Evolutionary conservation across 305 asterid genomes (phyloP), one percentile per base, ranked within the genome.

Genomic region (Striga hermonthica): DNA sequence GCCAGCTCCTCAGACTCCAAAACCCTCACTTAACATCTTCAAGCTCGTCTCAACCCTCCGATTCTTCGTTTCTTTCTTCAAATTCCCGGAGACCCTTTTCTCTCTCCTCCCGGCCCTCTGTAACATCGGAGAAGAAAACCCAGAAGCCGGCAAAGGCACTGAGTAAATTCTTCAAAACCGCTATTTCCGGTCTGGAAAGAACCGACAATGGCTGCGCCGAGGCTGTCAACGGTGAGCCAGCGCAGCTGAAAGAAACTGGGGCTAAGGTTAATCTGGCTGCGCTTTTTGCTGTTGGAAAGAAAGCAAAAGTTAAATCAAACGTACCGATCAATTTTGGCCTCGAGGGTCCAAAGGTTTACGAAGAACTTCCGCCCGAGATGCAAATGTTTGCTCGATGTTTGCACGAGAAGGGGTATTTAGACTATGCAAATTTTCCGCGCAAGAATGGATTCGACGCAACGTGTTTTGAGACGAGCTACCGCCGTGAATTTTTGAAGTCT

Each of bases 311-410:
- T 37, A 66, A 53, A 69, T 12, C 58, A 22, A 55, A 54, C 35
- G 68, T 0, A 54, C 58, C 14, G 4, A 65, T 13, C 64, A 69
- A 65, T 13, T 68, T 52, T 40, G 82, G 84, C 38, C 55, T 59
- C 73, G 86, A 87, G 66, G 78, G 82, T 73, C 76, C 74, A 6
- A 73, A 22, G 31, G 31, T 22, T 0, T 22, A 72, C 76, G 82
- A 74, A 48, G 74, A 74, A 72, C 87, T 91, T 65, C 82, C 96
- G 35, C 36, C 86, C 45, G 94, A 86, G 14, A 86, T 22, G 31
- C 31, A 22, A 22, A 22, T 22, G 31, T 22, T 22, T 22, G 31
- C 31, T 22, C 31, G 31, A 22, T 22, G 31, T 22, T 22, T 22
- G 31, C 31, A 22, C 31, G 31, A 22, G 31, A 22, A 22, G 31